phyloP scores from a whole-genome alignment of 2,329 filamentous ascomycete species.

The Talaromyces rugulosus region DNA sequence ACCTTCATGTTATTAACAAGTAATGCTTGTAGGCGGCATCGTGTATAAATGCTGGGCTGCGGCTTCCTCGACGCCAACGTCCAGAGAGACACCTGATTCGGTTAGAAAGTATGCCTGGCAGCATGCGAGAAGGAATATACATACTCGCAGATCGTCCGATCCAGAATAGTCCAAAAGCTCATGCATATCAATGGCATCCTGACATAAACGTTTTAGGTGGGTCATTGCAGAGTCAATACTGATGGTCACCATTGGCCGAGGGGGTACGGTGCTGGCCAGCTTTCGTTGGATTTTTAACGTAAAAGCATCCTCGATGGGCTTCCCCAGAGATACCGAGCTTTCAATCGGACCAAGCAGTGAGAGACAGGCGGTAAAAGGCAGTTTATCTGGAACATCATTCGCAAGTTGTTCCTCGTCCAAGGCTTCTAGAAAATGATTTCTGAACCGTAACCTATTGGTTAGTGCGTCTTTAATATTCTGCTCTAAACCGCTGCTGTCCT shows the following conservation, averaged over 20 bases:
- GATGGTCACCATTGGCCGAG: conserved; percentile 78
- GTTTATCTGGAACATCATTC: conserved; percentile 25
- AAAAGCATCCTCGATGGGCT: conserved; percentile 70
- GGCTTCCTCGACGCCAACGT: conserved; percentile 74
- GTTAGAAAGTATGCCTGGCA: not conserved
- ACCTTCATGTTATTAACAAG: conserved; percentile 70
- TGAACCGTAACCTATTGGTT: conserved; percentile 60
- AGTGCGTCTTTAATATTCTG: conserved; percentile 52
- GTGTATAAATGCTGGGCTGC: conserved; percentile 76
- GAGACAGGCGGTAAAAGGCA: conserved; percentile 30
- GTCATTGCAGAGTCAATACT: conserved; percentile 66
- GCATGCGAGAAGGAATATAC: conserved; percentile 22
- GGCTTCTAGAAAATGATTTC: conserved; percentile 47
- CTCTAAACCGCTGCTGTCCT: conserved; percentile 26
- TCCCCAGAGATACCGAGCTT: conserved; percentile 59
- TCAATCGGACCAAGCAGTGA: conserved; percentile 52
- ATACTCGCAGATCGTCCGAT: conserved; percentile 65
- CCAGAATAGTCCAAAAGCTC: conserved; percentile 65
- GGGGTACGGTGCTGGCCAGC: conserved; percentile 88
- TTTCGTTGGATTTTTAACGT: conserved; percentile 87
- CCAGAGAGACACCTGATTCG: conserved; percentile 64
- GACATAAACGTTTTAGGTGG: conserved; percentile 66
- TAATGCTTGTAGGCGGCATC: conserved; percentile 72
- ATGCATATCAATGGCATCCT: conserved; percentile 66
- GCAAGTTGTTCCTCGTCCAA: conserved; percentile 35